Evolutionary conservation across 495 filamentous ascomycete species (phyloP).

Genomic region (Penicillium coffeae): DNA sequence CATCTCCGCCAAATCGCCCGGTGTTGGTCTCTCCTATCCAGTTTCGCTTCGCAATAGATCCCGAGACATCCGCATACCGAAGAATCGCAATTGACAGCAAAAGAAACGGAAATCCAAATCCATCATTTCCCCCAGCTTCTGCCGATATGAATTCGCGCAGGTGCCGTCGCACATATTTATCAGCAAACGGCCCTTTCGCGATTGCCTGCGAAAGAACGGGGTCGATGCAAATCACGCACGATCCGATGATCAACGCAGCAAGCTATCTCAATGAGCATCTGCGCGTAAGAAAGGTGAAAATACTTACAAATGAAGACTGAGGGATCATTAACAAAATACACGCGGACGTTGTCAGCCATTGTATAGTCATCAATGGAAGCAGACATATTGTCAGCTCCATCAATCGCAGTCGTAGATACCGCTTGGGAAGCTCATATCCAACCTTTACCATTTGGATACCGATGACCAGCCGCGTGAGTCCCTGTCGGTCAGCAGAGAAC

Average conservation of each 20-base stretch:
- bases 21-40: conserved; percentile 28
- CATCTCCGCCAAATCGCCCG: conserved; percentile 33
- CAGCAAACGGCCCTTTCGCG: conserved; percentile 59
- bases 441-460: conserved; percentile 49
- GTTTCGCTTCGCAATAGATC: conserved; percentile 14
- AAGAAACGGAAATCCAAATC: conserved; percentile 58
- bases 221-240: conserved; percentile 60
- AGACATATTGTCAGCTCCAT: conserved; percentile 35
- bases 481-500: conserved; percentile 17
- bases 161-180: conserved; percentile 53
- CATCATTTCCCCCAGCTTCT: conserved; percentile 59
- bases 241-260: conserved; percentile 55
- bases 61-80: conserved; percentile 44
- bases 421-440: conserved; percentile 31
- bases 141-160: conserved; percentile 61
- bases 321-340: conserved; percentile 37
- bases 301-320: conserved; percentile 28
- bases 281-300: not conserved
- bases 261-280: conserved; percentile 28
- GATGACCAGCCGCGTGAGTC: conserved; percentile 49
- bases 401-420: conserved; percentile 25
- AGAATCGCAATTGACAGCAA: conserved; percentile 54
- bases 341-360: conserved; percentile 34
- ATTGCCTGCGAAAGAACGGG: conserved; percentile 58
- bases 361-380: conserved; percentile 35